These are phyloP conservation scores for Hemisphaericaspora xylanilytica DNA, from an alignment of 1,139 yeast species.

Conservation along the genomic window DNA sequence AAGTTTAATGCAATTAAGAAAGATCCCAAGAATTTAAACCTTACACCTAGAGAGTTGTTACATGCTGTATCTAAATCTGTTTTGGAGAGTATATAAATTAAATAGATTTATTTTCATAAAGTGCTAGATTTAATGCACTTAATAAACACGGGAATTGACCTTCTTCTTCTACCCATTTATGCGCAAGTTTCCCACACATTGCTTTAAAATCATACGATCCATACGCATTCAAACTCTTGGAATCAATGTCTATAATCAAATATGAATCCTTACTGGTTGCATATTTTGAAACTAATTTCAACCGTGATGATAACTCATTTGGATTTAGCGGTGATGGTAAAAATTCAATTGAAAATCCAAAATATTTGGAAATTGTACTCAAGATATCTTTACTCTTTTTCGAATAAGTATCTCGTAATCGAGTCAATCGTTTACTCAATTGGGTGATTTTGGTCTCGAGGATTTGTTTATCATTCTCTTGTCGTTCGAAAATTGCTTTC, in stretches of 20 bases:
- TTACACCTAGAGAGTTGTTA: constrained; percentile 36
- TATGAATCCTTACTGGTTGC: constrained; percentile 28
- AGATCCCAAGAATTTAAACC: constrained; percentile 38
- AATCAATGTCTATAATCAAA: constrained; percentile 37
- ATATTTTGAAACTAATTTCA: constrained; percentile 63
- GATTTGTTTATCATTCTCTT: constrained; percentile 52
- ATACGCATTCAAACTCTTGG: constrained; percentile 39
- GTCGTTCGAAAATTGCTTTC: constrained; percentile 60
- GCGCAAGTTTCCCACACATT: constrained; percentile 56
- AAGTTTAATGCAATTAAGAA: constrained; percentile 55
- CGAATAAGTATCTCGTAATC: constrained; percentile 65
- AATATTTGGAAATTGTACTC: constrained; percentile 61
- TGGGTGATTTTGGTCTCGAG: constrained; percentile 51
- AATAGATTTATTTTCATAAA: constrained; percentile 43
- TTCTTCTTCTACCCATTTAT: constrained; percentile 67
- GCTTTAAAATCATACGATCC: constrained; percentile 45
- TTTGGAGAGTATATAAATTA: constrained; percentile 4
- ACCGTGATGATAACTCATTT: constrained; percentile 43
- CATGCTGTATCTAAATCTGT: constrained; percentile 19
- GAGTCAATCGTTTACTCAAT: constrained; percentile 52
- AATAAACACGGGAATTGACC: constrained; percentile 77
- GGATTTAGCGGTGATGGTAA: constrained; percentile 59
- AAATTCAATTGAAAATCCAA: constrained; percentile 77
- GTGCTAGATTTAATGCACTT: constrained; percentile 68
- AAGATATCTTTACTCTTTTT: constrained; percentile 73